Percentiles rank a stretch among this genome's conserved stretches.
Evolutionary conservation across 169 alveolate genomes (phyloP).

Genomic region (Cryptosporidium tyzzeri): DNA sequence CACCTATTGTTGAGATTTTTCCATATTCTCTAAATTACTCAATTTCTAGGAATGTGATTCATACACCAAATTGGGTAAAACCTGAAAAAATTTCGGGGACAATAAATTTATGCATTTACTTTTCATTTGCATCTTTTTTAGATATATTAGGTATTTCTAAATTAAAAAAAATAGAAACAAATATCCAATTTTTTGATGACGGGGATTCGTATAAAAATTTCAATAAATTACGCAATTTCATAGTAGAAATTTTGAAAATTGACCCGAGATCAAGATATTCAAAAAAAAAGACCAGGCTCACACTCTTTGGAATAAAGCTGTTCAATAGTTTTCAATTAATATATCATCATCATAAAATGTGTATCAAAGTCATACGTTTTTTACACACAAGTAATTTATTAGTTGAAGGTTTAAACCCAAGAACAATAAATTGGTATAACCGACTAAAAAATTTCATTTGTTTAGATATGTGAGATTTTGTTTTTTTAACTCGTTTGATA

Average conservation of each 20-base stretch:
- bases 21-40: constrained; percentile 21
- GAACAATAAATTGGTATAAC: constrained; percentile 12
- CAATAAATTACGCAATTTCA: constrained; percentile 16
- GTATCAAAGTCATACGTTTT: constrained; percentile 22
- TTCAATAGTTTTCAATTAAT: constrained; percentile 39
- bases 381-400: background rate
- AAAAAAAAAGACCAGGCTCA: background rate
- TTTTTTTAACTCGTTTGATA: background rate
- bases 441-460: background rate
- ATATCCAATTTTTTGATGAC: background rate
- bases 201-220: background rate
- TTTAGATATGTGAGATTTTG: background rate
- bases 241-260: constrained; percentile 5
- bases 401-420: constrained; percentile 37
- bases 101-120: constrained; percentile 1
- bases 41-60: background rate
- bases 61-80: constrained; percentile 13
- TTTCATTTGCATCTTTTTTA: constrained; percentile 46
- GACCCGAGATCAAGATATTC: constrained; percentile 47
- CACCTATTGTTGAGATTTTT: constrained; percentile 40
- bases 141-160: constrained; percentile 17
- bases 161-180: background rate
- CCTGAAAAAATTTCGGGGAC: background rate
- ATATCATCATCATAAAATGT: constrained; percentile 9
- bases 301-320: constrained; percentile 37